Conservation (phyloP, 371 early-diverging fungal species). For the Saksenaea vasiformis region DNA sequence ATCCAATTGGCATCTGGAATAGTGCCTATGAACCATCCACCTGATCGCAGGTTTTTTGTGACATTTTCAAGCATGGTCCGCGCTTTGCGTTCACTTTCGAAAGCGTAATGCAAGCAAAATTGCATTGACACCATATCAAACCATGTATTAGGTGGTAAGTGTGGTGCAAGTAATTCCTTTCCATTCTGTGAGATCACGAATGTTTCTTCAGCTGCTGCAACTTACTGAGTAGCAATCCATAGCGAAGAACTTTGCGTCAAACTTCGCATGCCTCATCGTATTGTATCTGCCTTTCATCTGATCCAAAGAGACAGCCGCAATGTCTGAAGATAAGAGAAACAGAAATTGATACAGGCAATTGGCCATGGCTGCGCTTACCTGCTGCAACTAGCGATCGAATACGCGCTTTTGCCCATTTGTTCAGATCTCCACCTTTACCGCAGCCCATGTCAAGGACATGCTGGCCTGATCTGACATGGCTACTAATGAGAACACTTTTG, state of each 20-base stretch:
- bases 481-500: slow-evolving; percentile 84
- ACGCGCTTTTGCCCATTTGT: slow-evolving; percentile 83
- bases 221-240: slow-evolving; percentile 82
- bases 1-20: slow-evolving; percentile 94
- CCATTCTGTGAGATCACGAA: neutral
- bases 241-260: slow-evolving; percentile 74
- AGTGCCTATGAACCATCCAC: slow-evolving; percentile 94
- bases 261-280: slow-evolving; percentile 55
- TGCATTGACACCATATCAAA: slow-evolving; percentile 95
- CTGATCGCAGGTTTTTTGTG: slow-evolving; percentile 68
- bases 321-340: slow-evolving; percentile 64
- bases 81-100: slow-evolving; percentile 82
- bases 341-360: neutral
- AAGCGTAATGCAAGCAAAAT: slow-evolving; percentile 98
- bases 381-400: slow-evolving; percentile 77
- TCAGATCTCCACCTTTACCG: slow-evolving; percentile 99
- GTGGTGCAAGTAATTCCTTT: slow-evolving; percentile 60
- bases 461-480: slow-evolving; percentile 55
- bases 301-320: slow-evolving; percentile 90
- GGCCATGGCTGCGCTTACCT: slow-evolving; percentile 37
- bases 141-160: slow-evolving; percentile 44
- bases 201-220: neutral
- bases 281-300: slow-evolving; percentile 85
- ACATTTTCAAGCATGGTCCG: slow-evolving; percentile 88
- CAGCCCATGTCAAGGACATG: slow-evolving; percentile 94